Conservation (phyloP, 2,329 filamentous ascomycete species). For the Aureobasidium vineae region DNA sequence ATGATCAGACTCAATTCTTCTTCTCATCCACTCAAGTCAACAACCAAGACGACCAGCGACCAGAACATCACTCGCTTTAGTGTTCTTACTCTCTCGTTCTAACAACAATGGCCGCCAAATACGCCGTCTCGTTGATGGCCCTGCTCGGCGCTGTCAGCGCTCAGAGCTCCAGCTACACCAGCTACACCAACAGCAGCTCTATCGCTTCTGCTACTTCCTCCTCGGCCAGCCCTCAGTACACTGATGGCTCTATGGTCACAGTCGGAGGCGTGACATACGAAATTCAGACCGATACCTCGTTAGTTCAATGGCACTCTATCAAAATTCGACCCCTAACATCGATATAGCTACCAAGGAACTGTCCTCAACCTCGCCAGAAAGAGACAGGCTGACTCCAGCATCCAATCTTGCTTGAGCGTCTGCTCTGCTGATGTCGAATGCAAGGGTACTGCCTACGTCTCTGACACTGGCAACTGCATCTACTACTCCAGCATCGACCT, state of each 20-base stretch:
- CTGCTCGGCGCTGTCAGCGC: constrained; percentile 15
- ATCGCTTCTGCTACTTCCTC: background rate
- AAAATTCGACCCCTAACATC: background rate
- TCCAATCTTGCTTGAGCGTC: constrained; percentile 1
- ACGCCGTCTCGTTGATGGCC: constrained; percentile 21
- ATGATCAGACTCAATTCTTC: constrained; percentile 5
- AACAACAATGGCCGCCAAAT: constrained; percentile 21
- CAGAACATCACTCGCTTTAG: constrained; percentile 23
- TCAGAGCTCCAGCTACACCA: background rate
- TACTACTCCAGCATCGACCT: constrained; percentile 1
- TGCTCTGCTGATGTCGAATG: background rate
- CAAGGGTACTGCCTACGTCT: background rate
- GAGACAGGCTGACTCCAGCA: constrained; percentile 14
- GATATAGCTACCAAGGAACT: background rate
- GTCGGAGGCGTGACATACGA: background rate
- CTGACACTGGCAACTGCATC: background rate
- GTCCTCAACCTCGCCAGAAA: background rate
- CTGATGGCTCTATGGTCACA: background rate
- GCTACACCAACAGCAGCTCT: constrained; percentile 7
- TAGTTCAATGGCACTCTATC: background rate
- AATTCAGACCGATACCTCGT: background rate
- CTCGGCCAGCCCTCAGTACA: background rate
- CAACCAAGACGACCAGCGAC: constrained; percentile 9
- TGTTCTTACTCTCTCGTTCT: constrained; percentile 3
- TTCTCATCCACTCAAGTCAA: constrained; percentile 22